Evolutionary conservation across 2,329 filamentous ascomycete species (phyloP), one percentile per base, ranked within the genome.

Genomic region (Akanthomyces uredinophilus): DNA sequence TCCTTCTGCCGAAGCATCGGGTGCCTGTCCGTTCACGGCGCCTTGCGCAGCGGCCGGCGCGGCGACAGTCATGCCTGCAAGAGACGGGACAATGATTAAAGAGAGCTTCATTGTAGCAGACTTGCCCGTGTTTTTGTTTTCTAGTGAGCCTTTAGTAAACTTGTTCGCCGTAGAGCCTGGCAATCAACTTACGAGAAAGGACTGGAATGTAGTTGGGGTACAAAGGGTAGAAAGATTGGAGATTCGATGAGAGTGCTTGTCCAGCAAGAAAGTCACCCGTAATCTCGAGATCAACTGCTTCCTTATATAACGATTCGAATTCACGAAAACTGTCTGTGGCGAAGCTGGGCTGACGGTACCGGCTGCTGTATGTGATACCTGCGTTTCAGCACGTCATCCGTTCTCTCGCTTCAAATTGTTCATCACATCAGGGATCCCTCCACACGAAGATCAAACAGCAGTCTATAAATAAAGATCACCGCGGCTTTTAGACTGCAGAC

Each of bases 41-140:
- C 20, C 32, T 0, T 16, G 50, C 32, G 11, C 35, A 16, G 32
- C 11, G 8, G 32, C 44, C 14, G 55, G 55, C 32, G 35, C 32
- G 32, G 55, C 55, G 44, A 58, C 22, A 24, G 55, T n/a, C 32
- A 58, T 37, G 46, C 55, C 46, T n/a, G 55, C 55, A 16, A 58
- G 55, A 14, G 16, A 49, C 27, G 55, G 18, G 41, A 22, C 11
- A 16, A 58, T 27, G 22, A 49, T 4, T 2, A 18, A 4, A 13
- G 18, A 50, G 22, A 50, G 24, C 32, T 50, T 58, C 55, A 58
- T 58, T 49, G 7, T 49, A 8, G 14, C 5, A 14, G 10, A 18
- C 18, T 37, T 22, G 6, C 39, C 4, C 18, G 16, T 43, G 13
- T n/a, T 6, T 54, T 39, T 4, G 16, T 29, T 11, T 24, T 54